Evolutionary conservation across 2,329 filamentous ascomycete genomes (phyloP), one percentile per base, ranked within the genome.

Genomic region (Aspergillus sp.): DNA sequence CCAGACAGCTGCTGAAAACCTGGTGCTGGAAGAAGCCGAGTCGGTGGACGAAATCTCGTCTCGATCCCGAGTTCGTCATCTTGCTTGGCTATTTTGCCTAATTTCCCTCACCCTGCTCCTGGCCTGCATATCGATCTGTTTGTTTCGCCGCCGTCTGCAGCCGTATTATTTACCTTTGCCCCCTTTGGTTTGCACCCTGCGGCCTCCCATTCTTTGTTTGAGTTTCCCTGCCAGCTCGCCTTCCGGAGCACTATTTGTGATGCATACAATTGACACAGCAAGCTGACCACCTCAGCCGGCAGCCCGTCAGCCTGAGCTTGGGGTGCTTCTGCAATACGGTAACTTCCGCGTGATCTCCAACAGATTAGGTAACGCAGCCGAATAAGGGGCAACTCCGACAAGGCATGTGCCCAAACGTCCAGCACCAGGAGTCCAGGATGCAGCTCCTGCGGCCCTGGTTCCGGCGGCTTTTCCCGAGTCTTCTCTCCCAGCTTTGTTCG

Each of bases 391-490:
- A 30, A 30, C 26, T 34, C n/a, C 20, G 18, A 48, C 36, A 24
- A 30, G 38, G 30, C 47, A 48, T 48, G 47, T 48, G 47, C 32
- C 7, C 7, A 15, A 36, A 36, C 24, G 22, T 26, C 5, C n/a
- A 39, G 17, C 34, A n/a, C 20, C 18, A 51, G 36, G 6, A 8
- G 9, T 22, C 32, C 48, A 50, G 48, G 48, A 51, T 51, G 22
- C 12, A 12, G 48, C 50, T 53, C 50, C 38, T 53, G 41, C n/a
- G 30, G 20, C 38, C 41, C 18, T 44, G 41, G 42, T 26, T 38
- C 20, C 50, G 50, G 50, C 50, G 50, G 50, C 17, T 53, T 53
- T 53, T 45, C 50, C 50, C 50, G 50, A 53, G 50, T 39, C 15
- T 17, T 36, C 45, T 17, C 22, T 22, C 15, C 9, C 44, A 9